Base-by-base conservation (phyloP, 345 rosid genomes). In the Eucalyptus polyanthemos region DNA sequence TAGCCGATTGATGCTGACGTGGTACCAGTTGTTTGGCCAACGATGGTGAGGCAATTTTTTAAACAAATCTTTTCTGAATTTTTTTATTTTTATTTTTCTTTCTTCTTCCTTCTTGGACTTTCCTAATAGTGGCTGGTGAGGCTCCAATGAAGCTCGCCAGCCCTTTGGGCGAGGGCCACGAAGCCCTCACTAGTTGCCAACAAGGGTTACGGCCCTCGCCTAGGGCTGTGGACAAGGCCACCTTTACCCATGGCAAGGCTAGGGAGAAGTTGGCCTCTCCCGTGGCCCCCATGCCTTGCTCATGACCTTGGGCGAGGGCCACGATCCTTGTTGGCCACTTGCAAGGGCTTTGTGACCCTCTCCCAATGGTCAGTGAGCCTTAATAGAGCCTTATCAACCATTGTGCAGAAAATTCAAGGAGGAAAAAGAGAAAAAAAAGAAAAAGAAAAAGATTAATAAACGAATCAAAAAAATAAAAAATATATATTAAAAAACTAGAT, bases 1-100 rank as follows among this genome's bases (percentile, higher is more conserved):
- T 53, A 8, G 0, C 11, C 0, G 1, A 2, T 2, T 3, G 0
- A 0, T 21, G 58, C 0, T 21, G 11, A 53, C 0, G 0, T 53
- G 11, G 5, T 53, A 53, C 2, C 1, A 0, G 10, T 19, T 53
- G 56, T 53, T 53, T 0, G 11, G 58, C 2, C 10, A 8, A 53
- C 0, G 0, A 2, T 53, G 11, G 58, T 1, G 0, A 2, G 58
- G 11, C 5, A 53, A 53, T 21, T 53, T 53, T 53, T 3, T 19
- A 53, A 53, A 53, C 11, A 53, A 21, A 53, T 53, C 1, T 53
- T 19, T 53, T 53, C 2, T 1, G 10, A 53, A 42, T 42, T 19
- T 53, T 51, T 53, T 53, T 53, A 19, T 50, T 19, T 53, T 8
- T 53, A 0, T 3, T 8, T 8, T 19, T 53, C 5, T 19, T 53